These are phyloP conservation scores for Huntiella abstrusa DNA, from an alignment of 2,329 filamentous ascomycete species.

Conservation along the genomic window DNA sequence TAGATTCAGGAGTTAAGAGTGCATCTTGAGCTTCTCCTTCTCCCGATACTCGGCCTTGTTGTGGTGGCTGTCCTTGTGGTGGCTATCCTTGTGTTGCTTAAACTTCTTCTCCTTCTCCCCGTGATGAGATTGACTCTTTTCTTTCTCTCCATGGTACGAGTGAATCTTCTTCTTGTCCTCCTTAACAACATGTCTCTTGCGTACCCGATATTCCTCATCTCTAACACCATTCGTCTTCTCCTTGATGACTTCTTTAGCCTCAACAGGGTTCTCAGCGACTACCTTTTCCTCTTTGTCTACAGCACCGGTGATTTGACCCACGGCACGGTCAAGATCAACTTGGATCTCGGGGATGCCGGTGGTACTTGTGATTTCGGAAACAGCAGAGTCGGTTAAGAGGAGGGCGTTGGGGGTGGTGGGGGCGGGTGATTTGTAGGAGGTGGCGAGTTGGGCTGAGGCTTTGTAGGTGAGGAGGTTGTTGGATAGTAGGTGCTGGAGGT, in stretches of 20 bases:
- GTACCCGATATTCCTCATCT: neutral
- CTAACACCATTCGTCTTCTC: neutral
- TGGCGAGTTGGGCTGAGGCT: slow-evolving; percentile 52
- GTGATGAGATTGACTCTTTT: neutral
- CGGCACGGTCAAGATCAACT: slow-evolving; percentile 54
- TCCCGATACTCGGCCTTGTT: neutral
- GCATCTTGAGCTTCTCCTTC: slow-evolving; percentile 1
- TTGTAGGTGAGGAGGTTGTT: slow-evolving; percentile 49
- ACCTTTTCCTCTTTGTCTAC: slow-evolving; percentile 20
- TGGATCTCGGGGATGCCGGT: slow-evolving; percentile 38
- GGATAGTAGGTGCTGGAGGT: slow-evolving; percentile 63
- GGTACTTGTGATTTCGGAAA: neutral
- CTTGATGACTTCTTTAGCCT: too few species aligned
- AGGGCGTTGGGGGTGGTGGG: too few species aligned
- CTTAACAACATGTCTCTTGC: neutral
- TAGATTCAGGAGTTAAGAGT: neutral
- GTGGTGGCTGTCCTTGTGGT: neutral
- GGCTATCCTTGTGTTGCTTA: too few species aligned
- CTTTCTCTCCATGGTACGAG: neutral
- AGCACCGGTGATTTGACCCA: slow-evolving; percentile 48
- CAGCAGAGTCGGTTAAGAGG: too few species aligned
- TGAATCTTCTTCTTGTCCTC: slow-evolving; percentile 2
- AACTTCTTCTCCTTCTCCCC: slow-evolving; percentile 1
- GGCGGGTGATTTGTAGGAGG: slow-evolving; percentile 37
- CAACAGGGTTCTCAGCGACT: neutral